phyloP scores from a whole-genome alignment of 2,329 filamentous ascomycete species.

The Proliferodiscus dingleyae region DNA sequence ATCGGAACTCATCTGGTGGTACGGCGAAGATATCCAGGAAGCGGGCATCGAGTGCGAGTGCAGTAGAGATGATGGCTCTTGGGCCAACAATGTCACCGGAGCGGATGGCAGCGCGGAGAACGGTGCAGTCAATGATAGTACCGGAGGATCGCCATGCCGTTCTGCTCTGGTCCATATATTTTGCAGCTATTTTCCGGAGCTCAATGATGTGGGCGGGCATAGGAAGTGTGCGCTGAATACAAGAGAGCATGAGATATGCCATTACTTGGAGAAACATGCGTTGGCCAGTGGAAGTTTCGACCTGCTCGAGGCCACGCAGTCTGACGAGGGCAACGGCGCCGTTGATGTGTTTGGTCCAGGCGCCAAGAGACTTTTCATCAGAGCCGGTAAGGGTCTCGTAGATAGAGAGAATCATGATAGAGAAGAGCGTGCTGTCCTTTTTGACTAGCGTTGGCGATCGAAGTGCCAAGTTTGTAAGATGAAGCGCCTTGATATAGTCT shows the following conservation, averaged over 20 bases:
- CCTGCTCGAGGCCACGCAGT: constrained; percentile 43
- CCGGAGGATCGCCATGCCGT: constrained; percentile 39
- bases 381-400: constrained; percentile 48
- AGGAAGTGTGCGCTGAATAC: constrained; percentile 44
- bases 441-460: constrained; percentile 38
- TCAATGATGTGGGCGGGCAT: constrained; percentile 44
- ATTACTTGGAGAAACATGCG: constrained; percentile 51
- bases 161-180: constrained; percentile 33
- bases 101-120: constrained; percentile 8
- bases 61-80: constrained; percentile 25
- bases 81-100: constrained; percentile 28
- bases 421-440: constrained; percentile 49
- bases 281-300: constrained; percentile 42
- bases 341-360: constrained; percentile 48
- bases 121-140: constrained; percentile 31
- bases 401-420: constrained; percentile 46
- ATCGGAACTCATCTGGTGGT: constrained; percentile 19
- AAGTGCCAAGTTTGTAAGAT: constrained; percentile 44
- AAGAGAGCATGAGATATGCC: constrained; percentile 45
- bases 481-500: constrained; percentile 45
- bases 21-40: constrained; percentile 15
- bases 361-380: constrained; percentile 40
- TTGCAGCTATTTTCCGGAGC: constrained; percentile 40
- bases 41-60: neutral
- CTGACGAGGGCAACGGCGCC: constrained; percentile 45